Percentiles rank a stretch among this genome's conserved stretches.
These are phyloP conservation scores for Lactifluus rugatus DNA, from an alignment of 768 basidiomycete species.

Conservation along the genomic window DNA sequence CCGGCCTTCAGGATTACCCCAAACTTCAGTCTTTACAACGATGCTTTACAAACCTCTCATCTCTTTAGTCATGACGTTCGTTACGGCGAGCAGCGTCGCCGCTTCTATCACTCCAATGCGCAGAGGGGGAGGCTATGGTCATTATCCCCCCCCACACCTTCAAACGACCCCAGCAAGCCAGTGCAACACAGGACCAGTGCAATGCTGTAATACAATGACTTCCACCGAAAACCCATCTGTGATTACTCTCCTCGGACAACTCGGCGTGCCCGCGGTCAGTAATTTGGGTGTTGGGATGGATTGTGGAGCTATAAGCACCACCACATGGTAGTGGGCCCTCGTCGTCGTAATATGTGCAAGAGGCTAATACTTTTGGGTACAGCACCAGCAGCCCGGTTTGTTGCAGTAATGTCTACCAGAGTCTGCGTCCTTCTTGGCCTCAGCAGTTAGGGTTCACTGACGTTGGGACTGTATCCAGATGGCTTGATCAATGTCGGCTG, in stretches of 20 bases:
- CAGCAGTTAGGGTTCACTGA: not conserved
- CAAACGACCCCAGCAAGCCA: not conserved
- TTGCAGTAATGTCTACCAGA: not conserved
- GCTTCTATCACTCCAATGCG: not conserved
- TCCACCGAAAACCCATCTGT: not conserved
- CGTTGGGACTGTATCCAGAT: not conserved
- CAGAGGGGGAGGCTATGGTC: not conserved
- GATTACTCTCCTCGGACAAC: too few relatives aligned
- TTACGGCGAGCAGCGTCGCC: not conserved
- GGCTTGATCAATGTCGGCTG: not conserved
- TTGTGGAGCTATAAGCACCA: not conserved
- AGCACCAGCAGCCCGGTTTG: not conserved
- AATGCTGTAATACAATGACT: not conserved
- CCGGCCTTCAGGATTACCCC: not conserved
- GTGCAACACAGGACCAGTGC: not conserved
- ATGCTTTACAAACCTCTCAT: conserved; percentile 4
- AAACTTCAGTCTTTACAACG: not conserved
- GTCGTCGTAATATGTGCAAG: not conserved
- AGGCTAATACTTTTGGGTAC: not conserved
- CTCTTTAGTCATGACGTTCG: not conserved
- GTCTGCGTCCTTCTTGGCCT: not conserved
- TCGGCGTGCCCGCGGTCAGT: too few relatives aligned
- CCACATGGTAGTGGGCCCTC: not conserved
- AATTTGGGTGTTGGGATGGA: fast-evolving
- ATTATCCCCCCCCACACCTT: not conserved